Percentiles rank a stretch among this genome's conserved stretches.
These are phyloP conservation scores for Venturiaceae sp. DNA, from an alignment of 2,329 filamentous ascomycete species.

Conservation along the genomic window DNA sequence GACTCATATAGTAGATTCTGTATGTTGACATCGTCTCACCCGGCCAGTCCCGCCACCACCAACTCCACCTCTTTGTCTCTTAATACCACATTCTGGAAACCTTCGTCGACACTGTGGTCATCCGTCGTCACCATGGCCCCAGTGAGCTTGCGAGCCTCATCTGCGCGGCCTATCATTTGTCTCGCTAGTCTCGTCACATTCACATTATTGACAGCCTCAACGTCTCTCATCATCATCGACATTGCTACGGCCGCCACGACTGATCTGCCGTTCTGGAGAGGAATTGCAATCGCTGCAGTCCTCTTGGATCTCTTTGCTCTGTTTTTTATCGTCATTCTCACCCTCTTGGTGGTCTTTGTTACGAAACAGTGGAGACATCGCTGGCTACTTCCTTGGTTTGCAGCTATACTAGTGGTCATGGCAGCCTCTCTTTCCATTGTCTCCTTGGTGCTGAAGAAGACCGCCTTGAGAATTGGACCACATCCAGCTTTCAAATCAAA, in stretches of 20 bases:
- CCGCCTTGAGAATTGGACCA: background rate
- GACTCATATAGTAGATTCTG: background rate
- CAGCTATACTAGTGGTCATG: background rate
- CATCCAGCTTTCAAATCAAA: background rate
- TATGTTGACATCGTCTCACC: background rate
- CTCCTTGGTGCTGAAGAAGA: slow-evolving; percentile 1
- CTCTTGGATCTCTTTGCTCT: background rate
- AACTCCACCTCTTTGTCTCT: background rate
- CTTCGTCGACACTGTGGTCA: background rate
- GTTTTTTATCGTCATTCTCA: background rate
- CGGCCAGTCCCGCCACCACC: background rate
- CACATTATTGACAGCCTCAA: slow-evolving; percentile 24
- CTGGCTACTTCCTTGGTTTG: background rate
- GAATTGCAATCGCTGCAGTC: background rate
- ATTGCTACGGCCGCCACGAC: background rate
- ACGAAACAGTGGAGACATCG: background rate
- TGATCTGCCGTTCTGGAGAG: background rate
- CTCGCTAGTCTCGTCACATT: slow-evolving; percentile 3
- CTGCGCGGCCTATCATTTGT: background rate
- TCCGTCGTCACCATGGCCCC: background rate
- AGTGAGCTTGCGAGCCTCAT: background rate
- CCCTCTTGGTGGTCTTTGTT: background rate
- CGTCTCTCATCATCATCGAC: background rate
- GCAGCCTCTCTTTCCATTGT: background rate
- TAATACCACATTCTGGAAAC: background rate